Evolutionary conservation across 73 alveolate genomes (phyloP).

Genomic region (Paramecium octaurelia): DNA sequence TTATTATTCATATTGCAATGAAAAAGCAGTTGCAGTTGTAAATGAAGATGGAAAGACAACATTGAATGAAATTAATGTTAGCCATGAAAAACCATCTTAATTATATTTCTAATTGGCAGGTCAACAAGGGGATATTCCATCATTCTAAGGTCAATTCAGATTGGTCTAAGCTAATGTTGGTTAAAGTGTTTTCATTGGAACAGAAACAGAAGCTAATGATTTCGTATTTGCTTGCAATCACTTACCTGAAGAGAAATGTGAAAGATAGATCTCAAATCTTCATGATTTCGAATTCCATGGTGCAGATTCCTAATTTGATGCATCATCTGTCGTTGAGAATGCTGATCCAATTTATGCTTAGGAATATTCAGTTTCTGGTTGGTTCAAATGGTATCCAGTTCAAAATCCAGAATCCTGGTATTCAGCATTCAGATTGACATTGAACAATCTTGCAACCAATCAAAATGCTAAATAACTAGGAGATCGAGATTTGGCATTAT

Average conservation of each 20-base stretch:
- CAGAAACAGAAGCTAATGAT: neutral
- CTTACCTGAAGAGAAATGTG: neutral
- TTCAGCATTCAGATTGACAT: conserved; percentile 37
- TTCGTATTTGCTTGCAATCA: neutral
- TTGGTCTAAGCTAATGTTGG: neutral
- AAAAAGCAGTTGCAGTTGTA: neutral
- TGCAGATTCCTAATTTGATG: neutral
- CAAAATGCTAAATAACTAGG: neutral
- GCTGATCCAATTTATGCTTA: neutral
- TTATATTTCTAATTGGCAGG: conserved; percentile 17
- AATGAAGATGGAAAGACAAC: neutral
- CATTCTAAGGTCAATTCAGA: neutral
- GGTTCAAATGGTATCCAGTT: neutral
- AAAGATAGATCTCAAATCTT: neutral
- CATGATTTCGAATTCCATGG: conserved; percentile 6
- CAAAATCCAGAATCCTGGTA: neutral
- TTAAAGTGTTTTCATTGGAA: neutral
- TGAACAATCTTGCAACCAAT: neutral
- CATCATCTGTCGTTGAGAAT: neutral
- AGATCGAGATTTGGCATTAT: conserved; percentile 44
- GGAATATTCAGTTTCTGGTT: conserved; percentile 2
- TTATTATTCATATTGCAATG: neutral
- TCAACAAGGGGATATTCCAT: neutral
- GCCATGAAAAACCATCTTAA: neutral
- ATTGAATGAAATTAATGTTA: neutral